phyloP scores from a whole-genome alignment of 345 rosid species.

The Balakata baccata region DNA sequence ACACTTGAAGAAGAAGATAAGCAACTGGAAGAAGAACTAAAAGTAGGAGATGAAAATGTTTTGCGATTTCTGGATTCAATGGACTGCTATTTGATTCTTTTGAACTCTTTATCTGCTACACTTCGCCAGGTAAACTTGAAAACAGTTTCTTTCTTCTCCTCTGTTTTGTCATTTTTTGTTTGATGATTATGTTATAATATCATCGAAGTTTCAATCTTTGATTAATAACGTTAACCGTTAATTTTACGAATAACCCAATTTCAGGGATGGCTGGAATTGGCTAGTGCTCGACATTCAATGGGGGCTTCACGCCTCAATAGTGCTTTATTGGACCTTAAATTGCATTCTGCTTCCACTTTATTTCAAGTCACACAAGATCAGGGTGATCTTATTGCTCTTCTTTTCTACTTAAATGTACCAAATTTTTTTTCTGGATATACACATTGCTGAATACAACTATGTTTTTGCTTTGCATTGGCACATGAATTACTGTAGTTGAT shows the following conservation, averaged over 20 bases:
- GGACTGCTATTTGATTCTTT: conserved; percentile 55
- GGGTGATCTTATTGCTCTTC: conserved; percentile 24
- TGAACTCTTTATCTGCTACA: conserved; percentile 57
- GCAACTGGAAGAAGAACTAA: neutral
- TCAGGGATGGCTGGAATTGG: conserved; percentile 92
- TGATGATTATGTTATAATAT: neutral
- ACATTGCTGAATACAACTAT: neutral
- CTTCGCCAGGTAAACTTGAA: conserved; percentile 65
- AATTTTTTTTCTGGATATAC: neutral
- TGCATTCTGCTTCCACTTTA: conserved; percentile 70
- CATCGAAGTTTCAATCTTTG: neutral
- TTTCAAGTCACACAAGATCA: conserved; percentile 44
- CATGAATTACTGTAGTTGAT: conserved; percentile 36
- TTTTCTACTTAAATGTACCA: neutral
- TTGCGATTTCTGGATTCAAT: conserved; percentile 73
- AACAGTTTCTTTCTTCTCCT: neutral
- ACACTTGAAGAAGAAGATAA: neutral
- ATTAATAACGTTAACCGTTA: neutral
- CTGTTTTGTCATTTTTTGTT: neutral
- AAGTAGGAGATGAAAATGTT: conserved; percentile 34
- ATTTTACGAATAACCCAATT: neutral
- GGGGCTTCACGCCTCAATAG: conserved; percentile 75
- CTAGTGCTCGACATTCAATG: conserved; percentile 90
- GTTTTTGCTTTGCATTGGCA: conserved; percentile 1
- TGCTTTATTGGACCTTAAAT: conserved; percentile 67